A percentile compares a stretch with the other conserved stretches of the same genome.
phyloP scores from a whole-genome alignment of 1,139 yeast genomes.

The Pichia sp. region DNA sequence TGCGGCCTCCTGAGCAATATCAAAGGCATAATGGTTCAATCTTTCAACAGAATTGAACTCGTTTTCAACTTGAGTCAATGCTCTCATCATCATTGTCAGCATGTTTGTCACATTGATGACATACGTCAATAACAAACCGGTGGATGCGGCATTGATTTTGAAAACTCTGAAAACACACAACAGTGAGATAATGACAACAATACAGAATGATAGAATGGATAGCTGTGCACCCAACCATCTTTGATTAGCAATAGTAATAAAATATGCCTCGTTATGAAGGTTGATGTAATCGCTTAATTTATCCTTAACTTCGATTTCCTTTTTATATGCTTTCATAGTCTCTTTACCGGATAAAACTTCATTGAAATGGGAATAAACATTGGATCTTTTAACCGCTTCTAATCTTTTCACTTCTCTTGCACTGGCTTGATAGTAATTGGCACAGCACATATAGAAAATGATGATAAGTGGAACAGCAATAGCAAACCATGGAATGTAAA shows the following conservation, averaged over 20 bases:
- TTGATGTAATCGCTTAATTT: constrained; percentile 36
- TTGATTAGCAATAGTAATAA: constrained; percentile 44
- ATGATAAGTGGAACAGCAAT: constrained; percentile 35
- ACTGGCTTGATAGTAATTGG: constrained; percentile 48
- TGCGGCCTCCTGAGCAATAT: constrained; percentile 58
- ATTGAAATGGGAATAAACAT: constrained; percentile 54
- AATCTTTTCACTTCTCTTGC: constrained; percentile 56
- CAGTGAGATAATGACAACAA: constrained; percentile 36
- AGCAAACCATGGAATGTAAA: constrained; percentile 62
- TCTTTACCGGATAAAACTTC: constrained; percentile 50
- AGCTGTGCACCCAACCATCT: constrained; percentile 53
- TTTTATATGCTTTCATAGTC: constrained; percentile 45
- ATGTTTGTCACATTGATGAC: constrained; percentile 46
- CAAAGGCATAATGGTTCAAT: constrained; percentile 59
- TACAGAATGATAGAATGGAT: constrained; percentile 33
- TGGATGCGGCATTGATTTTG: constrained; percentile 38
- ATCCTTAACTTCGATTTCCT: constrained; percentile 30
- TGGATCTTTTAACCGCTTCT: constrained; percentile 55
- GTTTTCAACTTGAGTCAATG: constrained; percentile 46
- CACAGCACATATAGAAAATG: constrained; percentile 28
- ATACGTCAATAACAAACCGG: constrained; percentile 43
- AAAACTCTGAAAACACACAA: constrained; percentile 39
- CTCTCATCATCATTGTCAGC: constrained; percentile 41
- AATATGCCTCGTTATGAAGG: constrained; percentile 50
- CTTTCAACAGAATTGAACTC: constrained; percentile 50